Base-by-base conservation (phyloP, 768 basidiomycete genomes). In the Porpolomopsis calyptriformis region DNA sequence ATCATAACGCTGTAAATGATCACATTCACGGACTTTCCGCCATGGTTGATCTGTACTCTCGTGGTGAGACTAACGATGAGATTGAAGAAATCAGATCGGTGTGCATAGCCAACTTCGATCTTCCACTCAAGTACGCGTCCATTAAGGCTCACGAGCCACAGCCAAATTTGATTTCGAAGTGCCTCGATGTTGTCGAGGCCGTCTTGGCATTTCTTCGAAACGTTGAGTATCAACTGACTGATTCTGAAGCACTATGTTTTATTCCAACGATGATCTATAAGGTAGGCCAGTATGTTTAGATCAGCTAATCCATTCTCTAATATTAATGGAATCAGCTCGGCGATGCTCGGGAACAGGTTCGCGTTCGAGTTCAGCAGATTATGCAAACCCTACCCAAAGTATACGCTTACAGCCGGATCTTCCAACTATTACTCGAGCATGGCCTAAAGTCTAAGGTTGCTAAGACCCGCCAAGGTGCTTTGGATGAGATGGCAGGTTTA, bases 1-100 rank as follows among this genome's bases (percentile, higher is more conserved):
- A 96, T 55, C 96, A 97, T 61, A 88, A 85, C 53, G 89, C 92
- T 4, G 83, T 97, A 52, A 93, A 90, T 55, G 96, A 98, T 60
- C 82, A 86, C 56, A 73, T 94, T 44, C 68, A 70, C n/a, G 94
- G 86, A 4, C 63, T 98, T 43, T 68, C 74, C 4, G 71, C 67
- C 40, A 70, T 98, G 18, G 74, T 79, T 44, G 88, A 93, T 1
- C 83, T 89, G 57, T 92, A 80, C 62, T 61, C 75, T 41, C 67
- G 66, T 40, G 73, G 77, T 14, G 68, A 75, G 22, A 67, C 69
- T 18, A 76, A 73, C 16, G 76, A 78, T 24, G 77, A 84, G 12
- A 12, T 48, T 19, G 52, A 49, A 23, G 49, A 66, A 43, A 60
- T 81, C 16, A 76, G 76, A 57, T 73, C 72, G 29, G 65, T 84